A percentile compares a stretch with the other conserved stretches of the same genome.
phyloP scores from a whole-genome alignment of 2,329 filamentous ascomycete species.

The Lecanicillium sp. region DNA sequence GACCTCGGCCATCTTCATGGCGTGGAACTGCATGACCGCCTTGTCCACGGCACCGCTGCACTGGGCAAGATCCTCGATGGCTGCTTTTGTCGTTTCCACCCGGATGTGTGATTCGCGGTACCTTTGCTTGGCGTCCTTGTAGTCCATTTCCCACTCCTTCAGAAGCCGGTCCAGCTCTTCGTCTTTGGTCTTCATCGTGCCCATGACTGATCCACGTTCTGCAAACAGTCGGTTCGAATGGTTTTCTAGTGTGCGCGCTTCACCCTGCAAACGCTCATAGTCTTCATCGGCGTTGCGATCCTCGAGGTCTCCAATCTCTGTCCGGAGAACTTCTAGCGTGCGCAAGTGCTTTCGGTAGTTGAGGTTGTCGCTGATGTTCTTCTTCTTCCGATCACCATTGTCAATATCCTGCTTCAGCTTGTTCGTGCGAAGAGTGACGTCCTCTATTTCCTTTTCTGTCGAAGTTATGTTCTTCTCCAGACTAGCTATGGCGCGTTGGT shows the following conservation, averaged over 20 bases:
- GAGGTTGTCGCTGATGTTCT: conserved; percentile 83
- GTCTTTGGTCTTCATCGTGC: conserved; percentile 77
- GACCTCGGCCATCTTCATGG: conserved; percentile 96
- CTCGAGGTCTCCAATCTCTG: conserved; percentile 68
- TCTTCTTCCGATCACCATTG: conserved; percentile 75
- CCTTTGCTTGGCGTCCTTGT: conserved; percentile 70
- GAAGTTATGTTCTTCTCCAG: conserved; percentile 59
- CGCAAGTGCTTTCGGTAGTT: conserved; percentile 71
- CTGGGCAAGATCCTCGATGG: conserved; percentile 79
- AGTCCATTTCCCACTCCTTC: conserved; percentile 76
- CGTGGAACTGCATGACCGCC: conserved; percentile 95
- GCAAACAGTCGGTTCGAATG: conserved; percentile 63
- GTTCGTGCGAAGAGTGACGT: conserved; percentile 65
- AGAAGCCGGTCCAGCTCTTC: conserved; percentile 66
- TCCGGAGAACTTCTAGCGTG: conserved; percentile 57
- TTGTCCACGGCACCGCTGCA: conserved; percentile 83
- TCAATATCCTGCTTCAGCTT: conserved; percentile 68
- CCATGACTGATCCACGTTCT: conserved; percentile 66
- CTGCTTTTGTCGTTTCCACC: conserved; percentile 85
- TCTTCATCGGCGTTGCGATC: conserved; percentile 76
- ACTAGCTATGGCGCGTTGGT: conserved; percentile 59
- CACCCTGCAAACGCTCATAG: conserved; percentile 62
- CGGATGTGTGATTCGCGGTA: conserved; percentile 86
- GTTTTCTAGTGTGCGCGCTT: conserved; percentile 61
- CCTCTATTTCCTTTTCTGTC: conserved; percentile 59